Base-by-base conservation (phyloP, 495 filamentous ascomycete genomes). In the Penicillium odoratum region DNA sequence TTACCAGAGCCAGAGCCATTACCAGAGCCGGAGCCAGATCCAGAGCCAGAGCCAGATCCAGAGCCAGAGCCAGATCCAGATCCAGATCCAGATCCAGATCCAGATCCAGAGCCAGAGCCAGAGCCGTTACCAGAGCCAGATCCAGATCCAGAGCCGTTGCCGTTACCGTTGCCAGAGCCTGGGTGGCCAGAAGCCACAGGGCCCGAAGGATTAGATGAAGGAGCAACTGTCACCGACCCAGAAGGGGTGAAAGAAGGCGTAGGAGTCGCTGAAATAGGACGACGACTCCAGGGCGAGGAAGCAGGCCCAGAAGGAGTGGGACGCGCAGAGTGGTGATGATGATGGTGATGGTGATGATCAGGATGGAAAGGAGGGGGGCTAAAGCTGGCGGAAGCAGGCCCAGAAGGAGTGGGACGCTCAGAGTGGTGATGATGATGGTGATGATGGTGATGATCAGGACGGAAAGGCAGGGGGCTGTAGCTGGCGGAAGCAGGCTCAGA, bases 81-180 rank as follows among this genome's bases (percentile, higher is more conserved):
- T 1, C 31, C 31, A 10, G 5, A 10, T 0, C 44, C 44, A 21
- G 21, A 21, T 2, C 16, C n/a, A 46, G 16, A 46, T 3, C 16
- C 21, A 11, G 44, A 13, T n/a, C n/a, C n/a, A n/a, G n/a, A n/a
- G 26, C 44, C 44, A 7, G 44, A 46, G 18, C 40, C 40, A 26
- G 16, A 26, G 13, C 21, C n/a, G n/a, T n/a, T n/a, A n/a, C n/a
- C 0, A 21, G 21, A 21, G 16, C 16, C n/a, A 46, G 16, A 46
- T 3, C 16, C 21, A 11, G 44, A 13, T 1, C 21, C 29, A 51
- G 48, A 51, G 48, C 48, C 48, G n/a, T n/a, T n/a, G n/a, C n/a
- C n/a, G n/a, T n/a, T n/a, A n/a, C n/a, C n/a, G n/a, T n/a, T n/a
- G 21, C 21, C 29, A 51, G 48, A 51, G 48, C 48, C 48, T 21